Percentiles rank a stretch among this genome's conserved stretches.
phyloP scores from a whole-genome alignment of 495 filamentous ascomycete species.

The Astrothelium subdiscretum region DNA sequence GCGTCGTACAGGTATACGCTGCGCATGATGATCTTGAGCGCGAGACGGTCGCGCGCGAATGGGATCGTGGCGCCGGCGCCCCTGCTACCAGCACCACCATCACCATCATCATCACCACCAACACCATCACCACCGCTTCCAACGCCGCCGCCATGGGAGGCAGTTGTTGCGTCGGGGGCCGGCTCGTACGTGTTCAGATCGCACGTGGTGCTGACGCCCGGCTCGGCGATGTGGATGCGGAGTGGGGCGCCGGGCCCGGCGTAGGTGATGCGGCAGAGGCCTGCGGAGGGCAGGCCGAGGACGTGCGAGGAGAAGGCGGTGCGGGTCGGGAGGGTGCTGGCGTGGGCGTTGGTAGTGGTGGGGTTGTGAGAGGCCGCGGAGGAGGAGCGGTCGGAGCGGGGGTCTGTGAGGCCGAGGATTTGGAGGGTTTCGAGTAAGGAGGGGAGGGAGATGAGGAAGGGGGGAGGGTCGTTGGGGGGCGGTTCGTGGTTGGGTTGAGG shows the following conservation, averaged over 20 bases:
- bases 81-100: background rate
- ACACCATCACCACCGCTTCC: background rate
- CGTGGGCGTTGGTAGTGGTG: constrained; percentile 21
- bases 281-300: constrained; percentile 55
- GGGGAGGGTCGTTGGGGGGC: constrained; percentile 28
- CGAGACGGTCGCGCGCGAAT: constrained; percentile 62
- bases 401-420: constrained; percentile 75
- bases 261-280: constrained; percentile 71
- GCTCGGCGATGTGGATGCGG: constrained; percentile 68
- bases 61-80: constrained; percentile 57
- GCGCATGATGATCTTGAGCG: constrained; percentile 92
- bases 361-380: constrained; percentile 17
- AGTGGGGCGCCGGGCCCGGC: constrained; percentile 58
- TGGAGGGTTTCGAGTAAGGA: constrained; percentile 89
- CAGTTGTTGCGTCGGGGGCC: constrained; percentile 21
- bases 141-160: background rate
- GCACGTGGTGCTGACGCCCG: constrained; percentile 81
- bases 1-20: constrained; percentile 72
- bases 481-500: constrained; percentile 16
- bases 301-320: constrained; percentile 66
- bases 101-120: no score
- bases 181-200: constrained; percentile 84
- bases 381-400: constrained; percentile 18
- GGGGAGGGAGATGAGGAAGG: constrained; percentile 74
- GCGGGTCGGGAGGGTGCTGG: constrained; percentile 18